These are phyloP conservation scores for Blastocystis sp. DNA, from an alignment of 352 stramenopile species.

Conservation along the genomic window DNA sequence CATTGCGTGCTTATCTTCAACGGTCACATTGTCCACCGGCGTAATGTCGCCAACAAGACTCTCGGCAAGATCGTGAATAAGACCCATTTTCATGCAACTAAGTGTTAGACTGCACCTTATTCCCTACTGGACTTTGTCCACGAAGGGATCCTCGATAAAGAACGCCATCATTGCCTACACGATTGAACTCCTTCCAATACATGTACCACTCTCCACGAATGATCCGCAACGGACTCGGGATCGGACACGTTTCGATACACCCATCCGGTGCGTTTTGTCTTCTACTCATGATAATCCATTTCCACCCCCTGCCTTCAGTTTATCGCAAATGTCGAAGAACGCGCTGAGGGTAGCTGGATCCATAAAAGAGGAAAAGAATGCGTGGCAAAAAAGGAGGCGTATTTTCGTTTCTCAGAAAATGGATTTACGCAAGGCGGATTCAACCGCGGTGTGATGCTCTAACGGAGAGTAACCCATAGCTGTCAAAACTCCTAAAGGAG, in stretches of 20 bases:
- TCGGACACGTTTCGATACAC: slow-evolving; percentile 83
- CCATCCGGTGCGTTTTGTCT: slow-evolving; percentile 79
- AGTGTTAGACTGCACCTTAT: slow-evolving; percentile 12
- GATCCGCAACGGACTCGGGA: slow-evolving; percentile 86
- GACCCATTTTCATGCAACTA: slow-evolving; percentile 81
- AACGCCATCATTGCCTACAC: slow-evolving; percentile 65
- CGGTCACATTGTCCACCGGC: slow-evolving; percentile 83
- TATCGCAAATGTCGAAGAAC: slow-evolving; percentile 56
- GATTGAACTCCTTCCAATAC: slow-evolving; percentile 75
- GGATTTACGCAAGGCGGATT: background rate
- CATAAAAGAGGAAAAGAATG: slow-evolving; percentile 22
- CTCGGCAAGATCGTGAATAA: slow-evolving; percentile 88
- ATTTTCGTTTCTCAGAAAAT: background rate
- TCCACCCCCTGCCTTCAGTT: slow-evolving; percentile 2
- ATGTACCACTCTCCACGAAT: slow-evolving; percentile 86
- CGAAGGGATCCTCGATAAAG: slow-evolving; percentile 59
- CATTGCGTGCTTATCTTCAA: slow-evolving; percentile 84
- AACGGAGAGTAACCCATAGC: background rate
- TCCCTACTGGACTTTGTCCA: slow-evolving; percentile 57
- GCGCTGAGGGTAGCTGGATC: background rate
- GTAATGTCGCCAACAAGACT: slow-evolving; percentile 88
- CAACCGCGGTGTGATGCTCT: background rate
- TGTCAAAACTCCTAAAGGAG: slow-evolving; percentile 27
- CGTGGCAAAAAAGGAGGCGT: background rate
- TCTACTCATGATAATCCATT: slow-evolving; percentile 5